A percentile compares a stretch with the other conserved stretches of the same genome.
These are phyloP conservation scores for Tulasnella sp. DNA, from an alignment of 768 basidiomycete genomes.

Conservation along the genomic window DNA sequence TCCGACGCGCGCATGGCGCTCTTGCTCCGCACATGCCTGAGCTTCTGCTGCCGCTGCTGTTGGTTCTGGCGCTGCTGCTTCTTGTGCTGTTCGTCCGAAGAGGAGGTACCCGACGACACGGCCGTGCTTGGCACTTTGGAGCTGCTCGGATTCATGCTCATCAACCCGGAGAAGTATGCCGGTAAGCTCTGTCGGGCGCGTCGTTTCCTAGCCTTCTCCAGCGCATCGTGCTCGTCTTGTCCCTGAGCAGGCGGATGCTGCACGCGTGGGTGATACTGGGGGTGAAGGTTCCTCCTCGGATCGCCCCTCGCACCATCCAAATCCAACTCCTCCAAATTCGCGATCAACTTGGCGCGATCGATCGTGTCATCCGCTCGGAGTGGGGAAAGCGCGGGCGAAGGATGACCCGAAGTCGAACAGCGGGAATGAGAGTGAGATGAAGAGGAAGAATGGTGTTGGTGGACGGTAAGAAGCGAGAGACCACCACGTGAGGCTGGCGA, in stretches of 20 bases:
- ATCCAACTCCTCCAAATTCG: background rate
- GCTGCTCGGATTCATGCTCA: background rate
- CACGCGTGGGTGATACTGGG: too few relatives aligned
- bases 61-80: background rate
- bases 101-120: conserved; percentile 13
- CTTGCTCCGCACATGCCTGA: conserved; percentile 4
- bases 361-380: background rate
- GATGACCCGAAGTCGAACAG: background rate
- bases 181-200: conserved; percentile 13
- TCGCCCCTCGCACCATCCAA: background rate
- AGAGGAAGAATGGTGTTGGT: background rate
- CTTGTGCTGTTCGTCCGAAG: background rate
- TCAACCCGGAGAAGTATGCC: conserved; percentile 20
- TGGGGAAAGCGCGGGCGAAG: conserved; percentile 11
- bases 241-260: too few relatives aligned
- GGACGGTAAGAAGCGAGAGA: background rate
- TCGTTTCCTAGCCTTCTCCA: conserved; percentile 17
- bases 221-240: background rate
- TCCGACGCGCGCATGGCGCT: conserved; percentile 5
- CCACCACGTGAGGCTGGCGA: background rate
- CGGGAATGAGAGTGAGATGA: conserved; percentile 13
- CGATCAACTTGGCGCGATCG: background rate
- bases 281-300: background rate
- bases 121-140: conserved; percentile 17
- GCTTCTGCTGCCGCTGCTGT: background rate